phyloP scores from a whole-genome alignment of 2,329 filamentous ascomycete species.

The Fusarium agapanthi region DNA sequence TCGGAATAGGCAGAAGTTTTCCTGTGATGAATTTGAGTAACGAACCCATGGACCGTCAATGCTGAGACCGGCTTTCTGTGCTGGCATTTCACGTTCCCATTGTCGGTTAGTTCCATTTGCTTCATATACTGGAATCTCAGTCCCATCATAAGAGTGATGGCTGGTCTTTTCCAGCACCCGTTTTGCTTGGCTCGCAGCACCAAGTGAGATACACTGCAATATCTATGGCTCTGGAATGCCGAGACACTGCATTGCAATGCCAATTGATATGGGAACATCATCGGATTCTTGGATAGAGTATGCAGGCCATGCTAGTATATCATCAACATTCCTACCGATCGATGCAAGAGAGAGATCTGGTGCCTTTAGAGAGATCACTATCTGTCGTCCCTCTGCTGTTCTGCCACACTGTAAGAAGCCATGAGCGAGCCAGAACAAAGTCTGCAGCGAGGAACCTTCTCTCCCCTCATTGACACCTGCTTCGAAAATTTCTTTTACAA shows the following conservation, averaged over 20 bases:
- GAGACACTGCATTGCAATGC: neutral
- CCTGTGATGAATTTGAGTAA: neutral
- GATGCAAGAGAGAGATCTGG: neutral
- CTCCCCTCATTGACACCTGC: neutral
- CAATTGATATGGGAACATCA: accelerated
- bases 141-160: accelerated
- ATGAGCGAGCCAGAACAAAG: neutral
- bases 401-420: accelerated
- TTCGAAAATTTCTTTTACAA: neutral
- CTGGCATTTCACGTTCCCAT: accelerated
- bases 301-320: accelerated
- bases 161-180: accelerated
- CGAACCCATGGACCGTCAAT: neutral
- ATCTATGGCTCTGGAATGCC: neutral
- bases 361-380: accelerated
- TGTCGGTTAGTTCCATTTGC: accelerated
- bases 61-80: neutral
- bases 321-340: accelerated
- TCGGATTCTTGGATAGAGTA: neutral
- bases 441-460: neutral
- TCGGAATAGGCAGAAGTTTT: neutral
- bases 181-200: neutral
- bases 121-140: accelerated
- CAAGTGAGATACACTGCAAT: accelerated
- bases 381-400: neutral